These are phyloP conservation scores for Suillus placidus DNA, from an alignment of 768 basidiomycete genomes.

Conservation along the genomic window DNA sequence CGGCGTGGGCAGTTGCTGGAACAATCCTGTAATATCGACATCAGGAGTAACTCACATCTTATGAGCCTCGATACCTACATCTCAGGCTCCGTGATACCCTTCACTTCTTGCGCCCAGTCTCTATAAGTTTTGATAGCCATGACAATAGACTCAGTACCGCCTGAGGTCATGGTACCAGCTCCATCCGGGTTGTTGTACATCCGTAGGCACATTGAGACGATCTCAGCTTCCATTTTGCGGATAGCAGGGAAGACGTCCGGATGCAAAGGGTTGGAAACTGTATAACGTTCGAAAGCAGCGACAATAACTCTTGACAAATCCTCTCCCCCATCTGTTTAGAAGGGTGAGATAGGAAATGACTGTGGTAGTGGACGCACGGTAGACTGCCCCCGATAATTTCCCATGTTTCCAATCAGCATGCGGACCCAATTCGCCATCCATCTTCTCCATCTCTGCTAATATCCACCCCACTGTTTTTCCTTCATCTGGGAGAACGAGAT, in stretches of 20 bases:
- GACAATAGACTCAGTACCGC: conserved; percentile 95
- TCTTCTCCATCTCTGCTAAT: conserved; percentile 72
- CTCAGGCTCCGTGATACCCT: conserved; percentile 90
- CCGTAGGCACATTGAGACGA: conserved; percentile 84
- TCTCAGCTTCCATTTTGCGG: conserved; percentile 96
- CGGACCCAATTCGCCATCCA: conserved; percentile 61
- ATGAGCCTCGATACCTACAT: conserved; percentile 56
- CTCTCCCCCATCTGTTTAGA: conserved; percentile 72
- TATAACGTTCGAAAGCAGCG: conserved; percentile 79
- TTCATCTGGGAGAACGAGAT: conserved; percentile 64
- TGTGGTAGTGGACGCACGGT: conserved; percentile 56
- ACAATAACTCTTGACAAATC: conserved; percentile 80
- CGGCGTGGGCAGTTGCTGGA: conserved; percentile 85
- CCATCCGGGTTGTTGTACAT: conserved; percentile 86
- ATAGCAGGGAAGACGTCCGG: conserved; percentile 92
- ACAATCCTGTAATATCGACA: conserved; percentile 61
- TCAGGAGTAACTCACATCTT: neutral
- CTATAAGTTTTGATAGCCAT: conserved; percentile 95
- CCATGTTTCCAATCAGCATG: conserved; percentile 65
- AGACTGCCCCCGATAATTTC: conserved; percentile 83
- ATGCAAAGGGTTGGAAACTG: conserved; percentile 88
- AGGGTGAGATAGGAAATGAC: neutral
- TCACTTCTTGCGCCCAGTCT: conserved; percentile 85
- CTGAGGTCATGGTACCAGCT: conserved; percentile 91
- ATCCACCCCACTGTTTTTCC: conserved; percentile 77